Percentiles rank a stretch among this genome's conserved stretches.
phyloP scores from a whole-genome alignment of 164 flowering plant species.

The Santalum album region DNA sequence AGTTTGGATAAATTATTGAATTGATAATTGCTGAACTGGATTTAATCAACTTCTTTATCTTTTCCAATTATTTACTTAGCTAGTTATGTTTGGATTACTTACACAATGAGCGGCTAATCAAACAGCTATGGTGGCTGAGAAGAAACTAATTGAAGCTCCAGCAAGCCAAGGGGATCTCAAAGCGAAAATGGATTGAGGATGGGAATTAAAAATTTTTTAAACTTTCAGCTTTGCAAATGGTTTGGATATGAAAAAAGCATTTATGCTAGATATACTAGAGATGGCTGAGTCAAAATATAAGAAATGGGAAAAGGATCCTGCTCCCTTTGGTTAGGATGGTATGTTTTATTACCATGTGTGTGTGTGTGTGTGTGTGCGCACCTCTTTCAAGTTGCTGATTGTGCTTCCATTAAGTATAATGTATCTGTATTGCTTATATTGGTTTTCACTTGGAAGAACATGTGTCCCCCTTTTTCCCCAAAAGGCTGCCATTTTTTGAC shows the following conservation, averaged over 20 bases:
- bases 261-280: no score
- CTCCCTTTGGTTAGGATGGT: conserved; percentile 2
- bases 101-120: conserved; percentile 87
- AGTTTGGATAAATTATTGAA: background rate
- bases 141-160: conserved; percentile 81
- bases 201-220: conserved; percentile 92
- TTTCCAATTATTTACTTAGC: background rate
- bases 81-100: conserved; percentile 5
- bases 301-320: conserved; percentile 4
- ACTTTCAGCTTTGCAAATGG: conserved; percentile 89
- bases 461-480: no score
- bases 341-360: no score
- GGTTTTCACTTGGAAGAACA: no score
- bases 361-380: no score
- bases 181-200: conserved; percentile 17
- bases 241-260: no score
- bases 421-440: no score
- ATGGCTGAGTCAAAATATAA: conserved; percentile 1
- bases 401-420: no score
- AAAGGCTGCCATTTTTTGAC: no score
- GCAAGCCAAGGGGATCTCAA: conserved; percentile 60
- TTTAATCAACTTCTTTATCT: background rate
- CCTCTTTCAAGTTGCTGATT: no score
- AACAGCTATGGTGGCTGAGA: conserved; percentile 76
- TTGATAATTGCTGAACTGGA: background rate